Evolutionary conservation across 2,329 filamentous ascomycete genomes (phyloP), one percentile per base, ranked within the genome.

Genomic region (Trichophyton schoenleinii): DNA sequence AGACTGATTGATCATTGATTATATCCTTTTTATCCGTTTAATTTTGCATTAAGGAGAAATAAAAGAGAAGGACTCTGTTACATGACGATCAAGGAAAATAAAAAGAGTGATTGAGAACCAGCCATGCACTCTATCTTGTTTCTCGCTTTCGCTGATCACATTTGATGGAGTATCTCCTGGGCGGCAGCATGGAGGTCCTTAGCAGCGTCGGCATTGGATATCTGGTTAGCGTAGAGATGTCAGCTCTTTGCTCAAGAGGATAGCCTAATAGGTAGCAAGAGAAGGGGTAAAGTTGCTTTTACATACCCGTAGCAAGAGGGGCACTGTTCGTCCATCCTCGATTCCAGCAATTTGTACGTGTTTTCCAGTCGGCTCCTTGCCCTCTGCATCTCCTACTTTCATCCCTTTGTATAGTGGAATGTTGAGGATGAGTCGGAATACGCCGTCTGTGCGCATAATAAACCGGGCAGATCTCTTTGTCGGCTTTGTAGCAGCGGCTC

Each of bases 381-480:
- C 82, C 46, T 74, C 71, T 3, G 75, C 70, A 64, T 91, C 84
- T 63, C 90, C 86, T 69, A 95, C 89, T 52, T 84, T 84, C 82
- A 95, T 88, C 3, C 85, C 83, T 62, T 88, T 87, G 63, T 90
- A 83, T 63, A 97, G 80, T 0, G 86, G 84, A 0, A 88, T 89
- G 75, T 97, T 97, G 58, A 97, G 79, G 64, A 96, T 86, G 60
- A 97, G 85, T 22, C 90, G 84, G 68, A 91, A 85, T 0, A 89
- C 94, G 63, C 91, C 90, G 69, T 96, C 91, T 66, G 95, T 90
- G 18, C 92, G 87, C 85, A 96, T 91, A 64, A 97, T 82, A 66
- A 97, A 82, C 48, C 92, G 87, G 25, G 87, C 82, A 63, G 77
- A 78, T 42, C 73, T 73, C 59, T 71, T 81, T 61, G 38, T 18